These are phyloP conservation scores for Lavandula angustifolia DNA, from an alignment of 257 asterid genomes.

Conservation along the genomic window DNA sequence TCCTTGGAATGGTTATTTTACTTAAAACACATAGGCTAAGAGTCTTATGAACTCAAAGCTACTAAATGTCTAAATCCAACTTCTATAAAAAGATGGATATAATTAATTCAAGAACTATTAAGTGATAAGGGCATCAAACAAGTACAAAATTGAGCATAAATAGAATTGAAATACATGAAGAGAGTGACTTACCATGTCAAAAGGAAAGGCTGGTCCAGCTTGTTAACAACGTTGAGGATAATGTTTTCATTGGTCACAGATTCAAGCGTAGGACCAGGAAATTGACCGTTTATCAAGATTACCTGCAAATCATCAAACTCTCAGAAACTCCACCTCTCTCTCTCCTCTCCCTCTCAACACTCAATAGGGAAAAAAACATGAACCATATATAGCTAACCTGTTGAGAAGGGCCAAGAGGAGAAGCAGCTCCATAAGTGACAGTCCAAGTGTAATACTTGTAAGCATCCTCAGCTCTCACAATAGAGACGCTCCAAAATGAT, in stretches of 20 bases:
- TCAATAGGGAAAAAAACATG: background rate
- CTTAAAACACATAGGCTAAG: too few species aligned
- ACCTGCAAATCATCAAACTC: constrained; percentile 42
- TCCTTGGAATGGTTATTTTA: too few species aligned
- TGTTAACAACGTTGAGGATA: constrained; percentile 68
- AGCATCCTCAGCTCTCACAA: constrained; percentile 74
- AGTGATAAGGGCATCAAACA: constrained; percentile 5
- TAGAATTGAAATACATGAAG: background rate
- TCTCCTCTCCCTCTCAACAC: background rate
- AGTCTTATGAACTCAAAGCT: too few species aligned
- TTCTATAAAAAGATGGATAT: background rate
- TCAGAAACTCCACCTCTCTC: background rate
- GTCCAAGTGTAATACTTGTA: constrained; percentile 87
- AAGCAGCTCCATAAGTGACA: constrained; percentile 75
- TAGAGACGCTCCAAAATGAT: constrained; percentile 46
- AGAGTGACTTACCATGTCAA: constrained; percentile 74
- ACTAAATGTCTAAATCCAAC: background rate
- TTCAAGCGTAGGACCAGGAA: constrained; percentile 93
- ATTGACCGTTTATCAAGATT: constrained; percentile 86
- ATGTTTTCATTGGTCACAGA: constrained; percentile 87
- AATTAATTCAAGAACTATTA: background rate
- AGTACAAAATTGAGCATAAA: background rate
- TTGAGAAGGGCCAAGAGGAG: constrained; percentile 79
- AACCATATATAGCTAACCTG: constrained; percentile 50
- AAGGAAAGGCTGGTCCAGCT: constrained; percentile 81